phyloP scores from a whole-genome alignment of 805 yeast genomes.

The Candida glaebosa region DNA sequence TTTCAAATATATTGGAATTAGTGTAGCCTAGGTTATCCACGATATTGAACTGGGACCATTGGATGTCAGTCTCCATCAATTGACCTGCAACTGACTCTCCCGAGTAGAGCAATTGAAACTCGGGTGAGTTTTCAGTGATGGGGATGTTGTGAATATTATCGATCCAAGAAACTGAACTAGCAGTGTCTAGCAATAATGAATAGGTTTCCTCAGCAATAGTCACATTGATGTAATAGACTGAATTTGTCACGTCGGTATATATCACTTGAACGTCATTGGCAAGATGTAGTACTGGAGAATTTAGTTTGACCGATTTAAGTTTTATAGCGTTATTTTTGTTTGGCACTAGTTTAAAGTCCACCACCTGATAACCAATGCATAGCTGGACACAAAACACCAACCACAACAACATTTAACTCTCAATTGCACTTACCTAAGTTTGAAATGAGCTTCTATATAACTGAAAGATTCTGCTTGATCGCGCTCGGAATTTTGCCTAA shows the following conservation, averaged over 20 bases:
- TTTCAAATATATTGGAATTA: slow-evolving; percentile 11
- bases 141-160: not conserved
- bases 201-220: slow-evolving; percentile 19
- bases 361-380: not conserved
- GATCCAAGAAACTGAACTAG: slow-evolving; percentile 63
- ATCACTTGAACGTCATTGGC: slow-evolving; percentile 15
- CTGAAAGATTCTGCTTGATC: not conserved
- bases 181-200: slow-evolving; percentile 58
- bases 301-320: not conserved
- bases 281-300: slow-evolving; percentile 7
- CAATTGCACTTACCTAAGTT: not conserved
- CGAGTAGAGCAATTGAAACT: slow-evolving; percentile 44
- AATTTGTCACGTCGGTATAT: slow-evolving; percentile 17
- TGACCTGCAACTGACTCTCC: slow-evolving; percentile 53
- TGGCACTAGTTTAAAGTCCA: not conserved
- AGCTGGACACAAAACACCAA: not conserved
- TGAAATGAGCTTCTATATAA: not conserved
- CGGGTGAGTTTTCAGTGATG: slow-evolving; percentile 20
- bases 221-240: slow-evolving; percentile 17
- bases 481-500: slow-evolving; percentile 1
- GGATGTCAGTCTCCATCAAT: slow-evolving; percentile 23
- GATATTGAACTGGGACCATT: not conserved
- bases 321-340: not conserved
- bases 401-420: not conserved
- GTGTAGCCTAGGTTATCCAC: not conserved